Evolutionary conservation across 73 alveolate genomes (phyloP), one percentile per base, ranked within the genome.

Genomic region (Paramecium primaurelia): DNA sequence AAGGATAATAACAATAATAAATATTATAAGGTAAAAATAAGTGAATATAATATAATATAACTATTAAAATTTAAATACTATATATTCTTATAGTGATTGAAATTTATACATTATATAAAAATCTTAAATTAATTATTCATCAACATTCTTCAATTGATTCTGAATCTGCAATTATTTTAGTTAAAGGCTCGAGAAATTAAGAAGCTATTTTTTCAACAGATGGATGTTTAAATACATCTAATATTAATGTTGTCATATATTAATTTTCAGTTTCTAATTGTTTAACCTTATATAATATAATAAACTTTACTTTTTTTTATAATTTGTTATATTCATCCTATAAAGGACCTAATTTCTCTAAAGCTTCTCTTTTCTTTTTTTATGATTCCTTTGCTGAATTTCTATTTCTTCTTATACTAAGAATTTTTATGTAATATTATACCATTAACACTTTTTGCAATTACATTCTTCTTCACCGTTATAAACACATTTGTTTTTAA

Each of bases 371-470:
- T 32, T 89, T 89, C 91, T 89, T 89, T 73, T 89, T 89, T 54
- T 89, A 32, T 14, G 94, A 89, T 54, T 89, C 94, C 30, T 89
- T 89, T 26, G 94, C 94, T 37, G 94, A 89, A 73, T 89, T 89
- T 89, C 94, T 89, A 45, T 89, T 89, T 47, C 94, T 89, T 71
- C 94, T 89, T 36, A 89, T 73, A 28, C 94, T 89, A 89, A 16
- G 1, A 18, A 16, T 10, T 20, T 11, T 71, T 14, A 30, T 25
- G 2, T 25, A 4, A 54, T 2, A 25, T 42, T 37, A 16, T 89
- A 89, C 94, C 94, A 89, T 73, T 89, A 45, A 16, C 94, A 89
- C 11, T 89, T 89, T 71, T 89, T 89, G 71, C 94, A 89, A 28
- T 89, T 58, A 37, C 94, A 89, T 71, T 40, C 58, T 40, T 89